These are phyloP conservation scores for Funneliformis geosporum DNA, from an alignment of 192 early-diverging fungal species.

Conservation along the genomic window DNA sequence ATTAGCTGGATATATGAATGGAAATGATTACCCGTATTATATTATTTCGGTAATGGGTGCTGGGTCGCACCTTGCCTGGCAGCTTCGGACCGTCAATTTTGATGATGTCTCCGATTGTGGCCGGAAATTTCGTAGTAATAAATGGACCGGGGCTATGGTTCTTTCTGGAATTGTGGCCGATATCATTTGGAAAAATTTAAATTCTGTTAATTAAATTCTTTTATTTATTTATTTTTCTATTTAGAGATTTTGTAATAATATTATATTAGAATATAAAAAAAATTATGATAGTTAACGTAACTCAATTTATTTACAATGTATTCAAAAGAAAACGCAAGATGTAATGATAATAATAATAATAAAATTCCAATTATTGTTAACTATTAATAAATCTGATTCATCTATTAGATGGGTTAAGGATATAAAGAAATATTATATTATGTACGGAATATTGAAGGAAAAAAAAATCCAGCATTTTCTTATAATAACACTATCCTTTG, in stretches of 20 bases:
- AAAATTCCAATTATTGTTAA: no score
- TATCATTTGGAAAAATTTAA: constrained; percentile 19
- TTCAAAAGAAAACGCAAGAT: neutral
- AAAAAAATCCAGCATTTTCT: no score
- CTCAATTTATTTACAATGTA: neutral
- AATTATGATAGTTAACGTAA: neutral
- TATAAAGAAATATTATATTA: neutral
- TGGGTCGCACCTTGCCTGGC: constrained; percentile 80
- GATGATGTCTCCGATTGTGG: constrained; percentile 67
- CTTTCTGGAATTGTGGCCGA: constrained; percentile 74
- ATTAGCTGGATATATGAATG: constrained; percentile 79
- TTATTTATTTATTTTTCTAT: neutral
- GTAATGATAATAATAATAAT: no score
- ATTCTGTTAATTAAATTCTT: neutral
- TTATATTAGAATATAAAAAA: neutral
- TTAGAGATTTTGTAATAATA: neutral
- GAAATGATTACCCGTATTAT: constrained; percentile 74
- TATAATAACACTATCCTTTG: no score
- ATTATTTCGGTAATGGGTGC: constrained; percentile 69
- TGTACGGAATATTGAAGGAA: neutral
- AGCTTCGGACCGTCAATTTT: constrained; percentile 70
- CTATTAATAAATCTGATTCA: neutral
- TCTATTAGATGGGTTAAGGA: neutral
- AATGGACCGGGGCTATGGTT: constrained; percentile 77
- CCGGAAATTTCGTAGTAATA: constrained; percentile 78